Percentiles rank a stretch among this genome's conserved stretches.
phyloP scores from a whole-genome alignment of 1,139 yeast genomes.

The Yamadazyma diddensiae region DNA sequence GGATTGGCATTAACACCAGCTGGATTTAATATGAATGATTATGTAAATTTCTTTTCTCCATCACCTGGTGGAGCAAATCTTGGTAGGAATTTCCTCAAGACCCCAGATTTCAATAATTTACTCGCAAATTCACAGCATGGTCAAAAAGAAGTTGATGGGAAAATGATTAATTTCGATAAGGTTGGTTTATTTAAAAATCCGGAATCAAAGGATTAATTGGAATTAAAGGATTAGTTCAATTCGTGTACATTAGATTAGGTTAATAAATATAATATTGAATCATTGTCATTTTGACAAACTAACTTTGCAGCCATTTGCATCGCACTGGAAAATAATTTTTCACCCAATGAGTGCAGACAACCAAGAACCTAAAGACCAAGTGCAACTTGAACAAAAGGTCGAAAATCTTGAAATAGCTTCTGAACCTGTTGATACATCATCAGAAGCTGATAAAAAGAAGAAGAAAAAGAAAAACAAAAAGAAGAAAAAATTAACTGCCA shows the following conservation, averaged over 20 bases:
- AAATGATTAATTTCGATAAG: conserved; percentile 44
- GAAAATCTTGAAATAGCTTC: conserved; percentile 12
- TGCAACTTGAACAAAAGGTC: conserved; percentile 15
- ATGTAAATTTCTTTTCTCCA: conserved; percentile 75
- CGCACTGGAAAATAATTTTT: conserved; percentile 1
- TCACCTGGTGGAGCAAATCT: conserved; percentile 51
- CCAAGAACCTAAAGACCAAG: too few relatives aligned
- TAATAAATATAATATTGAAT: not conserved
- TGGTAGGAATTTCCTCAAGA: conserved; percentile 31
- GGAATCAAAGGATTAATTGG: conserved; percentile 14
- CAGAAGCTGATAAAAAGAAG: conserved; percentile 19
- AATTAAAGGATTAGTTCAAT: conserved; percentile 2
- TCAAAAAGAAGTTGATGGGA: conserved; percentile 37
- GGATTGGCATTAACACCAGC: conserved; percentile 56
- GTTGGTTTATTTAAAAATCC: conserved; percentile 21
- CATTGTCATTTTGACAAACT: not conserved
- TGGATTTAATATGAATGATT: conserved; percentile 80
- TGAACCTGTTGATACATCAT: not conserved
- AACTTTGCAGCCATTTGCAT: not conserved
- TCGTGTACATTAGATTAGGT: conserved; percentile 4
- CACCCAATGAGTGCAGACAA: conserved; percentile 2
- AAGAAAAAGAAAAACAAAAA: conserved; percentile 49
- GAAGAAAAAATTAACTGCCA: conserved; percentile 49
- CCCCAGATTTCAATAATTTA: conserved; percentile 42
- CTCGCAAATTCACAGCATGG: conserved; percentile 18